Conservation (phyloP, 768 basidiomycete genomes). For the Jaapia argillacea region DNA sequence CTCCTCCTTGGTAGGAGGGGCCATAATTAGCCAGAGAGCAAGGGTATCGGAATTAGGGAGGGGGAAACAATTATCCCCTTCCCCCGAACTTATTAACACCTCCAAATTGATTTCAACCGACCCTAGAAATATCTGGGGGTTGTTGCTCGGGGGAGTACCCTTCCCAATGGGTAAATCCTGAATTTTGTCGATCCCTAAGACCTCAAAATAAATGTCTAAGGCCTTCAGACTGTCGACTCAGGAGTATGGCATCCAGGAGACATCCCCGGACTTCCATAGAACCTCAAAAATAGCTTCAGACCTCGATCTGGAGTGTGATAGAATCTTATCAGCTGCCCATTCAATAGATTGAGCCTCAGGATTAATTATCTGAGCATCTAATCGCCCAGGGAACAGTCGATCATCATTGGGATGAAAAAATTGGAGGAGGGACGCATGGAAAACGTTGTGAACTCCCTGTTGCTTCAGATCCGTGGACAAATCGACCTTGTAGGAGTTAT, state of each 20-base stretch:
- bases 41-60: no score
- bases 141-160: neutral
- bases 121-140: constrained; percentile 5
- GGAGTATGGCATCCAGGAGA: constrained; percentile 21
- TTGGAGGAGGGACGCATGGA: constrained; percentile 13
- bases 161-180: neutral
- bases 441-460: constrained; percentile 11
- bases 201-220: constrained; percentile 18
- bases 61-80: no score
- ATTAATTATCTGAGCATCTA: constrained; percentile 6
- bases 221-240: constrained; percentile 14
- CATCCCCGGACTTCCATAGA: constrained; percentile 17
- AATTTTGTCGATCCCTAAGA: constrained; percentile 13
- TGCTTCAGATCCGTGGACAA: constrained; percentile 9
- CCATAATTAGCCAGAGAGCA: no score
- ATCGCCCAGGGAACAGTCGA: constrained; percentile 11
- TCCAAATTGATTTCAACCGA: no score
- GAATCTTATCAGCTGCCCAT: constrained; percentile 16
- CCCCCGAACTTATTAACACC: no score
- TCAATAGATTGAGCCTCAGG: constrained; percentile 9
- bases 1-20: no score
- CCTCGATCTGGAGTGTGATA: constrained; percentile 16
- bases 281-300: constrained; percentile 15
- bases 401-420: constrained; percentile 15
- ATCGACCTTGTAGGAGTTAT: constrained; percentile 13